These are phyloP conservation scores for Neurospora terricola DNA, from an alignment of 495 filamentous ascomycete species.

Conservation along the genomic window DNA sequence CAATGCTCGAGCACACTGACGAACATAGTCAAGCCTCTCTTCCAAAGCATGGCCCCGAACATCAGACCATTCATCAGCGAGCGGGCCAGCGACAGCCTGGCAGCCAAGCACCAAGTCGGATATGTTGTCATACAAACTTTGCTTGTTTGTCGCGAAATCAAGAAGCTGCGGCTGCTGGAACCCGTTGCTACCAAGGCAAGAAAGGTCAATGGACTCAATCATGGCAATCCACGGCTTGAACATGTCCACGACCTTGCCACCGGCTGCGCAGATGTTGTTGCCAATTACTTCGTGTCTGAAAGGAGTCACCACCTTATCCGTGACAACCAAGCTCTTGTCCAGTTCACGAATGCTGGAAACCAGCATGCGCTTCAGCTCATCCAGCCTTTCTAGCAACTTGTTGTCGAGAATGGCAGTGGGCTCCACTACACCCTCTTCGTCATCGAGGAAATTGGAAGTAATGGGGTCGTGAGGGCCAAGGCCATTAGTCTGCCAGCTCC, in stretches of 20 bases:
- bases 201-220: constrained; percentile 81
- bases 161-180: constrained; percentile 77
- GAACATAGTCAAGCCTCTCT: constrained; percentile 69
- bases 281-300: constrained; percentile 61
- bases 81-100: constrained; percentile 76
- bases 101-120: constrained; percentile 80
- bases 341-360: constrained; percentile 72
- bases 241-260: constrained; percentile 68
- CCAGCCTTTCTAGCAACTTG: constrained; percentile 68
- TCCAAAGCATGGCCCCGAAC: constrained; percentile 86
- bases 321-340: constrained; percentile 68
- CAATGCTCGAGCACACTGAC: constrained; percentile 62
- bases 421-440: constrained; percentile 68
- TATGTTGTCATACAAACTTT: constrained; percentile 82
- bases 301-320: constrained; percentile 66
- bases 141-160: constrained; percentile 84
- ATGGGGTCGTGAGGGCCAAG: constrained; percentile 56
- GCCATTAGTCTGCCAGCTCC: constrained; percentile 90
- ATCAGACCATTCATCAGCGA: constrained; percentile 93
- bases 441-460: constrained; percentile 71
- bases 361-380: constrained; percentile 72
- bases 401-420: constrained; percentile 63
- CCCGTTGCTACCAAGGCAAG: constrained; percentile 51
- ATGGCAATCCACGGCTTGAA: constrained; percentile 80
- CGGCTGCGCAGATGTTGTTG: constrained; percentile 63